Percentiles rank a stretch among this genome's conserved stretches.
These are phyloP conservation scores for Asterophora lycoperdoides DNA, from an alignment of 768 basidiomycete genomes.

Conservation along the genomic window DNA sequence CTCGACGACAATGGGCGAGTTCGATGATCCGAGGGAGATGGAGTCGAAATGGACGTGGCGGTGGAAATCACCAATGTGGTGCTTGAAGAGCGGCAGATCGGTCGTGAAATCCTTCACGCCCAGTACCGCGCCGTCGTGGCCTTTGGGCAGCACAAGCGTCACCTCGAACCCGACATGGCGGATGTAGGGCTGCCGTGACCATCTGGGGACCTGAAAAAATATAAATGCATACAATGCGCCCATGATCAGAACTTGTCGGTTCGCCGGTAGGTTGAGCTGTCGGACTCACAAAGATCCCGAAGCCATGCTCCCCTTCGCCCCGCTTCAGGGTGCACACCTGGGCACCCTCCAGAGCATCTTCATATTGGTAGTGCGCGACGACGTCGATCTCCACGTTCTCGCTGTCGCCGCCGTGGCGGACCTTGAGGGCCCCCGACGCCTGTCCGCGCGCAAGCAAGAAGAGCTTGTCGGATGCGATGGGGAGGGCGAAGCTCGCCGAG, in stretches of 20 bases:
- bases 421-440: slow-evolving; percentile 21
- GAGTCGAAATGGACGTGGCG: slow-evolving; percentile 35
- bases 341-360: slow-evolving; percentile 18
- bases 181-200: too few relatives aligned
- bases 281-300: slow-evolving; percentile 34
- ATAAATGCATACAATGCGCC: too few relatives aligned
- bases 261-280: too few relatives aligned
- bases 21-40: slow-evolving; percentile 32
- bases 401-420: slow-evolving; percentile 18
- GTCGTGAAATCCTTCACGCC: slow-evolving; percentile 41
- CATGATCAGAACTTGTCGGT: too few relatives aligned
- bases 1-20: slow-evolving; percentile 30
- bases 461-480: slow-evolving; percentile 23
- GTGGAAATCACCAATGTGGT: slow-evolving; percentile 34
- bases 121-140: slow-evolving; percentile 18
- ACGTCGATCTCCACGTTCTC: slow-evolving; percentile 23
- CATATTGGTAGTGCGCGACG: slow-evolving; percentile 18
- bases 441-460: slow-evolving; percentile 28
- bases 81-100: slow-evolving; percentile 36
- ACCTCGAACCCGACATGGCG: slow-evolving; percentile 19
- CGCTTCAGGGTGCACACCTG: slow-evolving; percentile 26
- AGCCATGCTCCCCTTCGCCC: slow-evolving; percentile 24
- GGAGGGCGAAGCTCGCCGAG: slow-evolving; percentile 20
- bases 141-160: slow-evolving; percentile 22
- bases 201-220: too few relatives aligned